A percentile compares a stretch with the other conserved stretches of the same genome.
phyloP scores from a whole-genome alignment of 108 stramenopile species.

The Cyclotella choctawhatcheeana region DNA sequence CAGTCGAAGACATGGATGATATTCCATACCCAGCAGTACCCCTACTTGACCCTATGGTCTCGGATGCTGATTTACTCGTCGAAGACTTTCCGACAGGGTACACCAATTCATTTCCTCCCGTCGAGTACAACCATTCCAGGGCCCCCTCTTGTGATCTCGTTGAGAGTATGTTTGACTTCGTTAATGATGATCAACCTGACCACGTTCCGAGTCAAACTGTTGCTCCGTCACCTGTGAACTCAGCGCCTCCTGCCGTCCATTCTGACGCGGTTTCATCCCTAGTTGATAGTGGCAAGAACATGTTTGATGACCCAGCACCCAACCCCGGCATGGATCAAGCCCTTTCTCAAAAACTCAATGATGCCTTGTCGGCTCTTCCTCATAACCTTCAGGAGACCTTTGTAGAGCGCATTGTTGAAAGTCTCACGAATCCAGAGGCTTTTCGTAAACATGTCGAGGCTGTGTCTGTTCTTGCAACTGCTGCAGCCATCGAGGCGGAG shows the following conservation, averaged over 20 bases:
- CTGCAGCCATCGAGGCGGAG: constrained; percentile 60
- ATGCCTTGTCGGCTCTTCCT: constrained; percentile 60
- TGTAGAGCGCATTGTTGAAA: constrained; percentile 63
- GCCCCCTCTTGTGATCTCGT: constrained; percentile 38
- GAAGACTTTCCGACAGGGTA: constrained; percentile 36
- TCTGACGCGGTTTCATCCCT: constrained; percentile 22
- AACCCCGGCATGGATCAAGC: constrained; percentile 34
- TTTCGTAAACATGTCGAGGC: constrained; percentile 55
- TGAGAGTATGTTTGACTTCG: constrained; percentile 45
- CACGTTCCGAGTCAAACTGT: constrained; percentile 30
- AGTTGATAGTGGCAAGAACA: constrained; percentile 24
- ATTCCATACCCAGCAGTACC: constrained; percentile 20
- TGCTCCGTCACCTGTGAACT: constrained; percentile 33
- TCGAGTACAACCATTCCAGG: constrained; percentile 5
- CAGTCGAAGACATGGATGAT: constrained; percentile 26
- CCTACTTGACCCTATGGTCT: constrained; percentile 46
- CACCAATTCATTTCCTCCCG: constrained; percentile 6
- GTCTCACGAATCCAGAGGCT: constrained; percentile 44
- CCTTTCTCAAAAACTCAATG: constrained; percentile 54
- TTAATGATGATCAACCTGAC: constrained; percentile 35
- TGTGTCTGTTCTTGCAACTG: constrained; percentile 55
- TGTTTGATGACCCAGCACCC: constrained; percentile 8
- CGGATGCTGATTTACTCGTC: constrained; percentile 51
- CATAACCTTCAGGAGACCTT: constrained; percentile 61
- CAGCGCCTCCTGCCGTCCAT: constrained; percentile 31